phyloP scores from a whole-genome alignment of 1,284 basidiomycete genomes.

The Stygiomarasmius scandens region DNA sequence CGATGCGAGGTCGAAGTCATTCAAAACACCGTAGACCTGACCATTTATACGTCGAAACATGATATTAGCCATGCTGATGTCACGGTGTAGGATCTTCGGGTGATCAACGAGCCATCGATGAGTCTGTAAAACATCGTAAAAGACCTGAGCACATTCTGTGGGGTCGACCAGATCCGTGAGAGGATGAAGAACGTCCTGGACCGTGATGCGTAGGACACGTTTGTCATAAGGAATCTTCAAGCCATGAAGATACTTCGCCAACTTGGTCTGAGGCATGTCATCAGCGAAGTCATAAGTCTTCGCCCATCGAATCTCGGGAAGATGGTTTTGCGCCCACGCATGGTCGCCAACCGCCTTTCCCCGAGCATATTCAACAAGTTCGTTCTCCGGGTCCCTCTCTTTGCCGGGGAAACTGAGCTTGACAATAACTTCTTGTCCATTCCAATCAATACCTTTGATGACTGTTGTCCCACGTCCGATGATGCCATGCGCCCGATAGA shows the following conservation, averaged over 20 bases:
- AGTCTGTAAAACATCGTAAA: background rate
- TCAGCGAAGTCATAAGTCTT: background rate
- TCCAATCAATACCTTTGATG: background rate
- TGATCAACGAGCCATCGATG: slow-evolving; percentile 5
- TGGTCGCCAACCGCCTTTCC: background rate
- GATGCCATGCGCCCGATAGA: background rate
- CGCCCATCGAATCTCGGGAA: background rate
- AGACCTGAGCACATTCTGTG: background rate
- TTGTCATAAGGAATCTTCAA: slow-evolving; percentile 5
- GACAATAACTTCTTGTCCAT: background rate
- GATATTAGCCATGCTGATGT: slow-evolving; percentile 7
- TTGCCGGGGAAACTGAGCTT: slow-evolving; percentile 6
- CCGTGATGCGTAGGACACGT: slow-evolving; percentile 3
- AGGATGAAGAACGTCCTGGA: slow-evolving; percentile 1
- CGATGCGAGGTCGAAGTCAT: slow-evolving; percentile 11
- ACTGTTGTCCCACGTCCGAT: slow-evolving; percentile 4
- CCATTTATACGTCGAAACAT: slow-evolving; percentile 7
- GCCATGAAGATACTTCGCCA: background rate
- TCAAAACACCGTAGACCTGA: slow-evolving; percentile 10
- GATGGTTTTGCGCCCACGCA: slow-evolving; percentile 1
- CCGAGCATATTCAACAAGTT: background rate
- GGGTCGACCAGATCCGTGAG: background rate
- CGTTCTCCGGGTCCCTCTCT: background rate
- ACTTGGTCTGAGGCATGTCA: background rate
- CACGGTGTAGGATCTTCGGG: slow-evolving; percentile 7